phyloP scores from a whole-genome alignment of 2,329 filamentous ascomycete genomes.

The Arthrocladium fulminans region DNA sequence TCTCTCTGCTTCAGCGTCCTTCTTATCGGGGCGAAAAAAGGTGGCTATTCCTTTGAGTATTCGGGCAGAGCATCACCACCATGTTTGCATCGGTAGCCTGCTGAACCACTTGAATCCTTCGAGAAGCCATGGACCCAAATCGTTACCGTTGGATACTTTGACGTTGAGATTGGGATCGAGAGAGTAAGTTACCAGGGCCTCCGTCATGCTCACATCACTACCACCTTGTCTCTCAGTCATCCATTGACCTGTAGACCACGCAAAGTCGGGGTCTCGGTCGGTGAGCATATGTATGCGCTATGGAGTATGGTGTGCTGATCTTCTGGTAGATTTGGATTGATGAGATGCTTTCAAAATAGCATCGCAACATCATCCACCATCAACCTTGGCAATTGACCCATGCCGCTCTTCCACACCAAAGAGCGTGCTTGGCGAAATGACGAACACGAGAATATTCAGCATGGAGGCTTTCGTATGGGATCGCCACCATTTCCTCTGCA shows the following conservation, averaged over 20 bases:
- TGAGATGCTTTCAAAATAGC: slow-evolving; percentile 23
- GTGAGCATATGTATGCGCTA: slow-evolving; percentile 23
- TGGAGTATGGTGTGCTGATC: slow-evolving; percentile 22
- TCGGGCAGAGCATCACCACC: slow-evolving; percentile 54
- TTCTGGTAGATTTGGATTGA: slow-evolving; percentile 23
- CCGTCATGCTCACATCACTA: slow-evolving; percentile 29
- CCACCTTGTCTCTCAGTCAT: slow-evolving; percentile 32
- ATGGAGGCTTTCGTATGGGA: neutral
- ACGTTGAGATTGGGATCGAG: slow-evolving; percentile 13
- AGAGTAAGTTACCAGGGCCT: slow-evolving; percentile 28
- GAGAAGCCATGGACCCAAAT: slow-evolving; percentile 46
- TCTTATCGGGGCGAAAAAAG: slow-evolving; percentile 57
- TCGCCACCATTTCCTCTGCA: neutral
- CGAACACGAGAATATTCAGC: slow-evolving; percentile 47
- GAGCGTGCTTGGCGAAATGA: slow-evolving; percentile 44
- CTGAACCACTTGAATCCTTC: slow-evolving; percentile 66
- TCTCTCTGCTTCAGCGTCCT: slow-evolving; percentile 25
- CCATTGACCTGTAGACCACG: slow-evolving; percentile 32
- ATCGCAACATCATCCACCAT: slow-evolving; percentile 44
- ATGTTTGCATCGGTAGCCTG: slow-evolving; percentile 57
- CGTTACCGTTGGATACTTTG: slow-evolving; percentile 27
- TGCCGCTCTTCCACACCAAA: neutral
- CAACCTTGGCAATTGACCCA: slow-evolving; percentile 47
- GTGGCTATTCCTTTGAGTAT: slow-evolving; percentile 47
- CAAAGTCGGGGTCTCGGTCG: slow-evolving; percentile 23